Evolutionary conservation across 108 stramenopile species (phyloP).

Genomic region (Stephanodiscus minutulus): DNA sequence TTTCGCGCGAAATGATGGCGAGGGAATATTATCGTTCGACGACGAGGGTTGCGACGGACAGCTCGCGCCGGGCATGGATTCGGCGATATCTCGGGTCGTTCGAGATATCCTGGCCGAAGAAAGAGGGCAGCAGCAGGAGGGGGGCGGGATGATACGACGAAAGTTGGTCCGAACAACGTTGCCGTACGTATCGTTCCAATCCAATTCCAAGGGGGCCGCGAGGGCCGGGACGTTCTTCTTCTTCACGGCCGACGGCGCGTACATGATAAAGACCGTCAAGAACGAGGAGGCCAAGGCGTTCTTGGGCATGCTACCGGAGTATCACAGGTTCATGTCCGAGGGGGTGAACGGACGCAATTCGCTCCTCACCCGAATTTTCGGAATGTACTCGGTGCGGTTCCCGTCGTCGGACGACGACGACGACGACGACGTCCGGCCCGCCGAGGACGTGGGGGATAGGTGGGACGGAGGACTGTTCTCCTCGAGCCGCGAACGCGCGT

Average conservation of each 20-base stretch:
- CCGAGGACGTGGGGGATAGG: constrained; percentile 69
- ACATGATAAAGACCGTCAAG: constrained; percentile 90
- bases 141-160: background rate
- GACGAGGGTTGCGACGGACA: background rate
- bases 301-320: constrained; percentile 73
- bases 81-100: constrained; percentile 12
- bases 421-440: constrained; percentile 37
- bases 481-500: constrained; percentile 17
- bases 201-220: constrained; percentile 87
- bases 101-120: background rate
- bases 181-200: constrained; percentile 82
- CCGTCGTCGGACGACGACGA: constrained; percentile 17
- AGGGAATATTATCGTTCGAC: background rate
- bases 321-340: constrained; percentile 71
- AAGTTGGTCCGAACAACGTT: constrained; percentile 36
- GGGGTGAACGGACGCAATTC: constrained; percentile 60
- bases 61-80: background rate
- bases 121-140: background rate
- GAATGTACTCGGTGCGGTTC: constrained; percentile 79
- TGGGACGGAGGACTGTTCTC: constrained; percentile 61
- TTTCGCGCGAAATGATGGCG: background rate
- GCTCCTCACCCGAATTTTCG: constrained; percentile 81
- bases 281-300: constrained; percentile 75
- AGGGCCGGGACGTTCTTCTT: constrained; percentile 80
- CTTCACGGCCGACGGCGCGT: constrained; percentile 86